Evolutionary conservation across 1,139 yeast genomes (phyloP).

Genomic region (Debaryomyces psychrophilus): DNA sequence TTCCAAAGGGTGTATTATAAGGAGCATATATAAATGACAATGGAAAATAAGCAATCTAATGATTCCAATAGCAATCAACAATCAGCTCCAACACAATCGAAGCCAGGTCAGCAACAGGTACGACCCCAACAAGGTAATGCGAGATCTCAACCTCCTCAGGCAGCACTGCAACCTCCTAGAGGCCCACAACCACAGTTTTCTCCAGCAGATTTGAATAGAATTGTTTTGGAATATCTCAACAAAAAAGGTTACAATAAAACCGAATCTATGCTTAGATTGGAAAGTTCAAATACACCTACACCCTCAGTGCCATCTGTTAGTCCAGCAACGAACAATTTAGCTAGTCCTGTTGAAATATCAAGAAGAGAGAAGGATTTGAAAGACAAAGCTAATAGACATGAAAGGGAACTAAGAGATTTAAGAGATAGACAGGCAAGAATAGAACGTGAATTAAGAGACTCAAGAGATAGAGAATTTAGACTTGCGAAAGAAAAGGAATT

Average conservation of each 20-base stretch:
- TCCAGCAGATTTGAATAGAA: conserved; percentile 83
- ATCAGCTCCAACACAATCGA: conserved; percentile 3
- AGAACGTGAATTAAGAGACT: conserved; percentile 43
- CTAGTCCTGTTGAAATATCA: conserved; percentile 40
- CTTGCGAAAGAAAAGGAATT: conserved; percentile 46
- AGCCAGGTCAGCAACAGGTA: conserved; percentile 9
- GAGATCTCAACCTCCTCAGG: conserved; percentile 16
- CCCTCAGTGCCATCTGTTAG: conserved; percentile 55
- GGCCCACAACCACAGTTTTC: conserved; percentile 45
- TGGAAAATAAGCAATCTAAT: conserved; percentile 14
- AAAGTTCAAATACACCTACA: conserved; percentile 71
- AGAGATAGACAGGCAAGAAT: conserved; percentile 38
- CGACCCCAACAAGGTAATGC: conserved; percentile 11
- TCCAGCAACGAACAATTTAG: conserved; percentile 46
- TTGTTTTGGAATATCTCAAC: conserved; percentile 87
- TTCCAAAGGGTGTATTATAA: neutral
- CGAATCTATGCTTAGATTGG: conserved; percentile 91
- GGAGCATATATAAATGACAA: conserved; percentile 7
- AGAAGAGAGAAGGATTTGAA: conserved; percentile 32
- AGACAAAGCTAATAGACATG: conserved; percentile 33
- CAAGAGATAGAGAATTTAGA: conserved; percentile 44
- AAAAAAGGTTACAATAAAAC: conserved; percentile 94
- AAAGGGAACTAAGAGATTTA: conserved; percentile 46
- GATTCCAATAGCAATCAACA: conserved; percentile 11
- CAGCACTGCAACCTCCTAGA: conserved; percentile 14